Evolutionary conservation across 108 stramenopile species (phyloP).

Genomic region (Fragilaria crotonensis): DNA sequence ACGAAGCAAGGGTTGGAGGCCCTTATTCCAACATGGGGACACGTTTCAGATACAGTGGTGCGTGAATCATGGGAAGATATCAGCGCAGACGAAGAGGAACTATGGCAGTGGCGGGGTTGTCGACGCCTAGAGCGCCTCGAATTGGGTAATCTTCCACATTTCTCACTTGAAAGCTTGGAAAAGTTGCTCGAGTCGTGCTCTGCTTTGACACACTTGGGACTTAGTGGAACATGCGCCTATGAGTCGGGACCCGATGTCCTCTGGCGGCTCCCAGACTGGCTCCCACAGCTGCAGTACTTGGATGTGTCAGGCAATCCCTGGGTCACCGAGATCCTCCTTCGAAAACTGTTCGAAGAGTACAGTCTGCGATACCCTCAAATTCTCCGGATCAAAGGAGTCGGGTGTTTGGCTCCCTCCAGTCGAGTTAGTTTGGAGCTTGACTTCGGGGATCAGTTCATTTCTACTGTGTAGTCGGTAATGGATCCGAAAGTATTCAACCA

Average conservation of each 20-base stretch:
- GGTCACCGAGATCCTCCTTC: background rate
- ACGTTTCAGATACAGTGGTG: background rate
- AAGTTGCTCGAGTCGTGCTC: background rate
- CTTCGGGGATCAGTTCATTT: background rate
- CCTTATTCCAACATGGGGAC: background rate
- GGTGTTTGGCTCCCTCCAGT: background rate
- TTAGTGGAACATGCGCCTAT: background rate
- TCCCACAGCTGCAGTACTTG: background rate
- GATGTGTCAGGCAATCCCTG: background rate
- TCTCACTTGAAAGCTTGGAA: background rate
- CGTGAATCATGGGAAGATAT: background rate
- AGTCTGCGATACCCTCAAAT: background rate
- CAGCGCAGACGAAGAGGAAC: background rate
- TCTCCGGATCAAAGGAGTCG: background rate
- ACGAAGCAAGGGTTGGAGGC: background rate
- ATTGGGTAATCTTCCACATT: background rate
- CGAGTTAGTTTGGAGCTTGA: background rate
- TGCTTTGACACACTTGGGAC: background rate
- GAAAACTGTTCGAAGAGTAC: background rate
- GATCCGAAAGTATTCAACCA: background rate
- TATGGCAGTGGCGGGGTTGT: background rate
- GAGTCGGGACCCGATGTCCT: conserved; percentile 3
- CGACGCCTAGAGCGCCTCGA: background rate
- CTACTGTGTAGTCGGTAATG: background rate
- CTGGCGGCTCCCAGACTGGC: background rate